These are phyloP conservation scores for Peterozyma toletana DNA, from an alignment of 805 yeast species.

Conservation along the genomic window DNA sequence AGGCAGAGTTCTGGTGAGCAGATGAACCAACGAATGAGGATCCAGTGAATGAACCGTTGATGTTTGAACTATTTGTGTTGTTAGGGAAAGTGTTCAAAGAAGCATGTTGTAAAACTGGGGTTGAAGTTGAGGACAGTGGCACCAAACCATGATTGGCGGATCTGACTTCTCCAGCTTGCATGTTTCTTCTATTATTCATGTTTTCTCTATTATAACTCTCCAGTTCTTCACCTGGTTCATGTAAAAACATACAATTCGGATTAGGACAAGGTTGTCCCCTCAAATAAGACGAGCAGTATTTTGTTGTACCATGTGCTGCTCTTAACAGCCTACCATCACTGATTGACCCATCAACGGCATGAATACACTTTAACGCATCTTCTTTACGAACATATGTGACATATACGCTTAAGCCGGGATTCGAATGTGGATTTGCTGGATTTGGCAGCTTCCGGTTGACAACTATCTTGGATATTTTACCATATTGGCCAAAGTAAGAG, in stretches of 20 bases:
- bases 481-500: slow-evolving; percentile 97
- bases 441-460: slow-evolving; percentile 70
- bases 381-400: slow-evolving; percentile 91
- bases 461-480: slow-evolving; percentile 89
- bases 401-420: slow-evolving; percentile 87
- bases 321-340: slow-evolving; percentile 85
- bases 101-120: slow-evolving; percentile 6
- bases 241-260: slow-evolving; percentile 97
- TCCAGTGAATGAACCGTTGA: not conserved
- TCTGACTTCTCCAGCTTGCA: slow-evolving; percentile 25
- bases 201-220: slow-evolving; percentile 92
- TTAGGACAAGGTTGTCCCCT: slow-evolving; percentile 96
- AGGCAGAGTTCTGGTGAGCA: slow-evolving; percentile 5
- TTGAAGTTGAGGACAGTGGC: slow-evolving; percentile 19
- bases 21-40: not conserved
- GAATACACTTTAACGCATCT: slow-evolving; percentile 91
- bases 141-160: slow-evolving; percentile 26
- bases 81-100: slow-evolving; percentile 9
- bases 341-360: slow-evolving; percentile 86
- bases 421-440: slow-evolving; percentile 34
- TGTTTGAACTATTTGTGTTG: not conserved
- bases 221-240: slow-evolving; percentile 99
- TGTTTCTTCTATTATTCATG: slow-evolving; percentile 66
- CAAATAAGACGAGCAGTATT: slow-evolving; percentile 93
- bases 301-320: slow-evolving; percentile 98